These are phyloP conservation scores for Boletus vermiculosoides DNA, from an alignment of 768 basidiomycete species.

Conservation along the genomic window DNA sequence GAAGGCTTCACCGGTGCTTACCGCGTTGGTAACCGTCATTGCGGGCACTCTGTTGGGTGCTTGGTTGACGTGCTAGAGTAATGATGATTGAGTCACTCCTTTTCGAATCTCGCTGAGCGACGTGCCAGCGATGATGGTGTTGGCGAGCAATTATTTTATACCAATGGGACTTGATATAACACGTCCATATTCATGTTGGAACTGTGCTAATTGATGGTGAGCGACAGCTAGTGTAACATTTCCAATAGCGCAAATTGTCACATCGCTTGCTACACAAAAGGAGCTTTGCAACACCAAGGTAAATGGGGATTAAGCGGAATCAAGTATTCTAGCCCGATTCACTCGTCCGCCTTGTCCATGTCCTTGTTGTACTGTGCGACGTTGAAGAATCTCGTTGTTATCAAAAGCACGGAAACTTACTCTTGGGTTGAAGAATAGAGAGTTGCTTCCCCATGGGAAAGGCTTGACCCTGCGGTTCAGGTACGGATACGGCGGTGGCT, in stretches of 20 bases:
- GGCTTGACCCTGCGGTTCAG: constrained; percentile 75
- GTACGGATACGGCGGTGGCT: constrained; percentile 71
- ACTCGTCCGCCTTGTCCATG: constrained; percentile 39
- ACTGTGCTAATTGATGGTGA: background rate
- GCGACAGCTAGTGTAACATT: background rate
- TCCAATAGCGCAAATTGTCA: background rate
- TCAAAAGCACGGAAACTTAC: constrained; percentile 40
- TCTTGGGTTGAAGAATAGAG: constrained; percentile 76
- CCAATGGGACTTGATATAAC: background rate
- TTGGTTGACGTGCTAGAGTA: constrained; percentile 34
- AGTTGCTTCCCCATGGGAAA: constrained; percentile 84
- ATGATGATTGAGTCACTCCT: background rate
- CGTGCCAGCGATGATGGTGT: background rate
- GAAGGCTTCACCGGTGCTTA: constrained; percentile 27
- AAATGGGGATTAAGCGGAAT: background rate
- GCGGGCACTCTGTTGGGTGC: constrained; percentile 40
- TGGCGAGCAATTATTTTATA: background rate
- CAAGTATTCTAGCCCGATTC: constrained; percentile 1
- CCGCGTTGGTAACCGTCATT: constrained; percentile 29
- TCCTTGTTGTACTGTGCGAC: constrained; percentile 61
- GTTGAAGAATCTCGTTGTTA: constrained; percentile 2
- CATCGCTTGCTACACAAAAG: background rate
- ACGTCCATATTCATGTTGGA: background rate
- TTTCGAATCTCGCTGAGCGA: background rate
- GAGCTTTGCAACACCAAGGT: background rate